Base-by-base conservation (phyloP, 768 basidiomycete genomes). In the Antrodiella citrinella region DNA sequence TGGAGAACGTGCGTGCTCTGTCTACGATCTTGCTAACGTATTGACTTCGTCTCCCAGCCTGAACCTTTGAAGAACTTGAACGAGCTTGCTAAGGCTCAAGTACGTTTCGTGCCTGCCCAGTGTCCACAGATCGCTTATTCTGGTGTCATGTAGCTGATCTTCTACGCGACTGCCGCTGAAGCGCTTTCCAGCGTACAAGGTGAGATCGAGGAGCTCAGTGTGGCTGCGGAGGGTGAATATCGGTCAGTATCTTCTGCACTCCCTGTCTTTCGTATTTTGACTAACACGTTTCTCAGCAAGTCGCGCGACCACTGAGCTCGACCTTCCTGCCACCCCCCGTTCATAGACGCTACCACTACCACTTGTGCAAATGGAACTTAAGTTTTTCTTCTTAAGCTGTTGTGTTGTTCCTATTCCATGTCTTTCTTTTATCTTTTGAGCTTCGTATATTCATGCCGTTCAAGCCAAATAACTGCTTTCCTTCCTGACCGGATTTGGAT, bases 41-140 rank as follows among this genome's bases (percentile, higher is more conserved):
- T 24, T 56, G 42, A 53, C 26, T 47, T 40, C 7, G 44, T 40
- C 50, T 15, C 23, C 4, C 57, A 95, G 92, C 96, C 96, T 35
- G 95, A 97, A 69, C 91, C 96, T 3, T 68, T 99, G 65, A 93
- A 90, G 80, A 91, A 95, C 70, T 67, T 98, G 50, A 91, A 92
- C 53, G 86, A 89, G 65, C 82, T 99, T 42, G 78, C 81, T 60
- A 96, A 96, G 67, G 89, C 96, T 42, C 94, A 91, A 70, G 84
- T 80, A 51, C 51, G 71, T 35, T 7, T n/a, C n/a, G n/a, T n/a
- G n/a, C n/a, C n/a, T 42, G 4, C 26, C 50, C 51, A 23, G 9
- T 18, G n/a, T 42, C 5, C 21, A 3, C 11, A 21, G 22, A 15
- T 35, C 30, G 30, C 15, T 7, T 35, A 35, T 35, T 7, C 7